These are phyloP conservation scores for Akebia trifoliata DNA, from an alignment of 164 flowering plant species.

Conservation along the genomic window DNA sequence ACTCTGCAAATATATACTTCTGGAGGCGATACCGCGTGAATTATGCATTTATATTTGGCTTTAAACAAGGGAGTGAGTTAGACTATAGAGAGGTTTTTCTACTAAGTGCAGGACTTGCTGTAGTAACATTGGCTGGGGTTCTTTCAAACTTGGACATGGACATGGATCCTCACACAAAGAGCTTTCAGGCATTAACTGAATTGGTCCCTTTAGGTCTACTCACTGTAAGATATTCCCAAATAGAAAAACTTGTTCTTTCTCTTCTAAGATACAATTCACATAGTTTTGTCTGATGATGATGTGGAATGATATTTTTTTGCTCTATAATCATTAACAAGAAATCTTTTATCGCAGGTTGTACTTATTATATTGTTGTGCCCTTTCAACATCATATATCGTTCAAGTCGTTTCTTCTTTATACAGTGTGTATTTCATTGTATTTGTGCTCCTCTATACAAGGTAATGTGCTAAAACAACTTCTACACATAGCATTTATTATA, in stretches of 20 bases:
- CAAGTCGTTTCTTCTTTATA: constrained; percentile 60
- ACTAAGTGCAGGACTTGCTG: constrained; percentile 32
- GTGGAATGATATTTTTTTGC: too few relatives aligned
- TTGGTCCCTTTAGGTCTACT: constrained; percentile 40
- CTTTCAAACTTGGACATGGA: constrained; percentile 52
- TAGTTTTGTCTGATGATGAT: too few relatives aligned
- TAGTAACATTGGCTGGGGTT: constrained; percentile 40
- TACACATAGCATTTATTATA: too few relatives aligned
- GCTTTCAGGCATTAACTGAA: constrained; percentile 38
- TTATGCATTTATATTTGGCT: constrained; percentile 61
- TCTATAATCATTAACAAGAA: background rate
- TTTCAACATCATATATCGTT: constrained; percentile 56
- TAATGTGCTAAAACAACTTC: constrained; percentile 9
- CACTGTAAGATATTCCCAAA: constrained; percentile 20
- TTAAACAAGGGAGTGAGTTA: constrained; percentile 53
- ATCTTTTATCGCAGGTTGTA: constrained; percentile 30
- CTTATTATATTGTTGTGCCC: constrained; percentile 38
- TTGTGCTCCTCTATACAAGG: constrained; percentile 69
- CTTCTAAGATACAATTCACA: too few relatives aligned
- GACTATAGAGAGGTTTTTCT: constrained; percentile 50
- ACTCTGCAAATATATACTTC: constrained; percentile 45
- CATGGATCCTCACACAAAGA: constrained; percentile 40
- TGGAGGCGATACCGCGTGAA: constrained; percentile 61
- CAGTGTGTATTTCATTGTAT: constrained; percentile 36
- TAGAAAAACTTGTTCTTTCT: too few relatives aligned